A percentile compares a stretch with the other conserved stretches of the same genome.
Evolutionary conservation across 225 moss, liverwort and hornwort genomes (phyloP).

Genomic region (Sphagnum contortum): DNA sequence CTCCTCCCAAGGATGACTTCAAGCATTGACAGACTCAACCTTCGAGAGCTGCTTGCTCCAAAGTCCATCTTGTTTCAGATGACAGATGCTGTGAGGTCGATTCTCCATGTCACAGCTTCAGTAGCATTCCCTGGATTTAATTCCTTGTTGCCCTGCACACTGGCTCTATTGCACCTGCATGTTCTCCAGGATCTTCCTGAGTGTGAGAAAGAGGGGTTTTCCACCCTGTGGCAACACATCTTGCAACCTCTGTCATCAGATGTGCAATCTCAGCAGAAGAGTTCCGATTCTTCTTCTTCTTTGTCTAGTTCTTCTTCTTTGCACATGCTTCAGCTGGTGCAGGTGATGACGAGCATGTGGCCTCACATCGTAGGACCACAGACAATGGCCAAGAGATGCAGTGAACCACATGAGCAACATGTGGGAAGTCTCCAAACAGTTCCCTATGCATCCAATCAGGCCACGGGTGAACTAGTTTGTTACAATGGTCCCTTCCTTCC

Average conservation of each 20-base stretch:
- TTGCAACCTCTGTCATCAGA: slow-evolving; percentile 8
- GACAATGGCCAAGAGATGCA: slow-evolving; percentile 3
- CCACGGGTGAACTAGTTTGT: slow-evolving; percentile 20
- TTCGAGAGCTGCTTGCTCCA: slow-evolving; percentile 14
- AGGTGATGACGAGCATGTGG: slow-evolving; percentile 6
- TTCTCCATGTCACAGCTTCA: slow-evolving; percentile 23
- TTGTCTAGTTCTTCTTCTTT: neutral
- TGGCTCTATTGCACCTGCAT: slow-evolving; percentile 12
- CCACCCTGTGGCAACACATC: slow-evolving; percentile 23
- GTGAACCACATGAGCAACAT: slow-evolving; percentile 6
- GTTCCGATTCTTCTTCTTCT: slow-evolving; percentile 2
- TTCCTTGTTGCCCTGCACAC: slow-evolving; percentile 9
- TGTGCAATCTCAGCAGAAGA: slow-evolving; percentile 14
- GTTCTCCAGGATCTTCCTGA: slow-evolving; percentile 27
- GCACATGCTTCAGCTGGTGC: slow-evolving; percentile 7
- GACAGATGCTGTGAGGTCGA: slow-evolving; percentile 24
- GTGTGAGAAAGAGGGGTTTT: slow-evolving; percentile 21
- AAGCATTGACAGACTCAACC: slow-evolving; percentile 22
- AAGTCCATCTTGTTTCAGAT: slow-evolving; percentile 15
- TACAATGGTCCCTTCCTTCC: slow-evolving; percentile 34
- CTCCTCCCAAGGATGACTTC: slow-evolving; percentile 8
- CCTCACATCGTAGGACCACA: neutral
- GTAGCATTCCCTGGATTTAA: slow-evolving; percentile 10
- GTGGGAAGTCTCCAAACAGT: slow-evolving; percentile 35
- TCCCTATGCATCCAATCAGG: slow-evolving; percentile 18